phyloP scores from a whole-genome alignment of 352 stramenopile species.

The Phytophthora hybrid region DNA sequence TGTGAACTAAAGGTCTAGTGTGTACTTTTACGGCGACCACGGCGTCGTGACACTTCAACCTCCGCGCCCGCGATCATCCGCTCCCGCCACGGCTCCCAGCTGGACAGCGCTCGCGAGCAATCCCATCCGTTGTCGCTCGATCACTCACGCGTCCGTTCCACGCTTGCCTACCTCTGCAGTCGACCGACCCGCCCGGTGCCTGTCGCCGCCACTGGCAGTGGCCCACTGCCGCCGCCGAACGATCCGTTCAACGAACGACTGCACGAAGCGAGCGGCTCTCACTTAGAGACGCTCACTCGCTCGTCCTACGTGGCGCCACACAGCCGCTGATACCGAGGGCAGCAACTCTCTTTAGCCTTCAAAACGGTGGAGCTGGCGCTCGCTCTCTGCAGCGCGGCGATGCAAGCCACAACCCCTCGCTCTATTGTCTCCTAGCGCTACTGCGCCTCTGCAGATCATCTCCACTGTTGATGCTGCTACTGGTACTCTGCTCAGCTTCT shows the following conservation, averaged over 20 bases:
- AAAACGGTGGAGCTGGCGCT: constrained; percentile 1
- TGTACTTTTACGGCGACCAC: not conserved
- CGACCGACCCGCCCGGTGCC: too few relatives aligned
- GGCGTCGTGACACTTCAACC: constrained; percentile 30
- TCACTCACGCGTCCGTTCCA: too few relatives aligned
- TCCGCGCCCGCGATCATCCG: not conserved
- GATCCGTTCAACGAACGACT: too few relatives aligned
- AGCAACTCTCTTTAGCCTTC: constrained; percentile 13
- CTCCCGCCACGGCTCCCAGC: constrained; percentile 26
- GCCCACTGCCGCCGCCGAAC: too few relatives aligned
- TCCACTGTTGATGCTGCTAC: constrained; percentile 13
- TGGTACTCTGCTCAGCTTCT: constrained; percentile 15
- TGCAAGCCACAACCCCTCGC: not conserved
- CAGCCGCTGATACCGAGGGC: not conserved
- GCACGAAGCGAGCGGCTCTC: too few relatives aligned
- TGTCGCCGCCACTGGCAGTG: too few relatives aligned
- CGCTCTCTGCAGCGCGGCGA: constrained; percentile 5
- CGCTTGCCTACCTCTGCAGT: too few relatives aligned
- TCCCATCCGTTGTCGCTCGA: not conserved
- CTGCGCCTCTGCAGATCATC: constrained; percentile 11
- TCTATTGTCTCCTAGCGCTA: constrained; percentile 7
- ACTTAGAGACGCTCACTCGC: too few relatives aligned
- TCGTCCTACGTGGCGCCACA: too few relatives aligned
- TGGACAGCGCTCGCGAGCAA: constrained; percentile 1
- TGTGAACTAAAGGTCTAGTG: too few relatives aligned